Percentiles rank a stretch among this genome's conserved stretches.
These are phyloP conservation scores for Penicillium waksmanii DNA, from an alignment of 495 filamentous ascomycete genomes.

Conservation along the genomic window DNA sequence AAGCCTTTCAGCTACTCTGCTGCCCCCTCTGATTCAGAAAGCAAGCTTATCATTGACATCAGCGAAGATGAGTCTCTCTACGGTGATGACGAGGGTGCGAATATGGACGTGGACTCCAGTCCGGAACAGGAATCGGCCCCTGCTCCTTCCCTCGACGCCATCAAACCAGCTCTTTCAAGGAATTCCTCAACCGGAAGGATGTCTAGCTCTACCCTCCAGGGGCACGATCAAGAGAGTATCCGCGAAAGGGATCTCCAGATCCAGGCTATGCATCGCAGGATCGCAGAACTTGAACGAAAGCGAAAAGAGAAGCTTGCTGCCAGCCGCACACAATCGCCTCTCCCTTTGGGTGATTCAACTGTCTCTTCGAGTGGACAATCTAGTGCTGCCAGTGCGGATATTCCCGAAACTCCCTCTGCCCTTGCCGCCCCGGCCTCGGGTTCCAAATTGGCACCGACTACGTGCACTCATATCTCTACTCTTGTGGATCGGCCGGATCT, in stretches of 20 bases:
- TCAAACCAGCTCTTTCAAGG: conserved; percentile 16
- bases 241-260: conserved; percentile 70
- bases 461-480: background rate
- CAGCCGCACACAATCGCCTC: conserved; percentile 42
- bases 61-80: conserved; percentile 66
- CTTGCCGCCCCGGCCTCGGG: conserved; percentile 2
- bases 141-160: background rate
- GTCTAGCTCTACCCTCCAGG: conserved; percentile 45
- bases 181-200: conserved; percentile 13
- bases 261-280: conserved; percentile 71
- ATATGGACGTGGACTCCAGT: conserved; percentile 39
- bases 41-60: conserved; percentile 70
- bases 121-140: conserved; percentile 14
- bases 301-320: conserved; percentile 58
- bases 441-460: background rate
- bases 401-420: conserved; percentile 10
- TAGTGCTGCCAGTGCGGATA: conserved; percentile 15
- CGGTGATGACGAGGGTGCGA: conserved; percentile 43
- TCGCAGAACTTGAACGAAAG: conserved; percentile 74
- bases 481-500: conserved; percentile 10
- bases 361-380: conserved; percentile 24
- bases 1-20: conserved; percentile 58
- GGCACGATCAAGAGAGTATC: conserved; percentile 52
- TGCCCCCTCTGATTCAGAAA: conserved; percentile 18
- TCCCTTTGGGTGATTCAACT: conserved; percentile 22